Base-by-base conservation (phyloP, 75 land plant species). In the Pinus albicaulis region DNA sequence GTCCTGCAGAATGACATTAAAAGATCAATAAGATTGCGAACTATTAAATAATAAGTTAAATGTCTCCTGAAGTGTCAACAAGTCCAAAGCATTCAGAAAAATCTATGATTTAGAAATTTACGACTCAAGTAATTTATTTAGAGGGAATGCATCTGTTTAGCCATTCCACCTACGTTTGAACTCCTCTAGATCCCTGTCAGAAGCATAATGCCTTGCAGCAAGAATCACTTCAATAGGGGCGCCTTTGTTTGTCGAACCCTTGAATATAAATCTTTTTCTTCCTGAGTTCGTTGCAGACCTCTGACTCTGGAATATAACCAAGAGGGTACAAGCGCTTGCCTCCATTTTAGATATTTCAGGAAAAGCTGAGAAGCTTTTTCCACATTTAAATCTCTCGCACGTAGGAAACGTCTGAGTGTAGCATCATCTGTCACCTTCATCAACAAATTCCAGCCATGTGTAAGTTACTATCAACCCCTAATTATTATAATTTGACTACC, bases 231-330 rank as follows among this genome's bases (percentile, higher is more conserved):
- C 81, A 3, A 95, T 81, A 7, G 93, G 91, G 0, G n/a, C 82
- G 84, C 2, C 92, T 90, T 17, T 58, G 71, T 75, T 83, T 95
- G 69, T 95, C 98, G 7, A 68, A 31, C 16, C 98, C 98, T 82
- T 95, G 98, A 75, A 89, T 34, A 55, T 81, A 95, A 71, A 89
- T 36, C 79, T 95, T 91, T 77, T 88, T 75, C 44, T 91, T 83
- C 2, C 77, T 77, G 68, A 93, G 78, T 56, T 92, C 86, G 62
- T 89, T 86, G 13, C 48, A 74, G 25, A 93, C 56, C 56, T 93
- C 86, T 17, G 85, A 57, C 55, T 70, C 74, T n/a, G 86, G 84
- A 24, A 93, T 86, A 25, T 36, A 87, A 22, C 93, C 93, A 53
- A 85, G 84, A n/a, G 7, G 93, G 92, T 25, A 91, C 74, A 62